Base-by-base conservation (phyloP, 345 rosid genomes). In the Brassica napus region DNA sequence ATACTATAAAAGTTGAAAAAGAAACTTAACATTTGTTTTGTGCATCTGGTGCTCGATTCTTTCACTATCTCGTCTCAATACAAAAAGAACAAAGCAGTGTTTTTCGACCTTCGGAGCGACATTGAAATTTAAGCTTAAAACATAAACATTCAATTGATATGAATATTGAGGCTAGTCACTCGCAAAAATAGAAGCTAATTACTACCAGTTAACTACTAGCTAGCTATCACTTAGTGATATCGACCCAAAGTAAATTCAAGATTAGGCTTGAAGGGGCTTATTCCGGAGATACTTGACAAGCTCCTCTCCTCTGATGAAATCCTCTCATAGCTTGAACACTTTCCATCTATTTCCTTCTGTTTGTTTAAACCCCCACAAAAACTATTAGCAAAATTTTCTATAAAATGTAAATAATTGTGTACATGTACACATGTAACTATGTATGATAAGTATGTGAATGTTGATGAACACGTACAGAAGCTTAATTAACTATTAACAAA, bases 241-340 rank as follows among this genome's bases (percentile, higher is more conserved):
- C 97, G 86, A 44, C 99, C 99, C 89, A 95, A 81, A 28, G 98
- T 93, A 82, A 95, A 95, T 73, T 95, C 99, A 77, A 95, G 89
- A 85, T 91, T 95, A 65, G 98, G 99, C 83, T 84, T 93, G 89
- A 85, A 86, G 77, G 89, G 89, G 85, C 93, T 90, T 82, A 90
- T 75, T 82, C 89, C 93, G 57, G 94, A 85, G 65, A 81, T 82
- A 67, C 86, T 88, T 75, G 98, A 86, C 72, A 97, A 91, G 84
- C 92, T 91, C 72, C 83, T 86, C 64, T 91, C 97, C 86, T 77
- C 79, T 65, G 84, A 82, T 74, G 93, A 87, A 78, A 83, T 84
- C 86, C 92, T 89, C 78, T 95, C 99, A 68, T 89, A 85, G 82
- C 91, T 94, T 76, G 85, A 77, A 74, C 93, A 78, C 80, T 88